Conservation (phyloP, 2,329 filamentous ascomycete species). For the Hymenoscyphus salicellus region DNA sequence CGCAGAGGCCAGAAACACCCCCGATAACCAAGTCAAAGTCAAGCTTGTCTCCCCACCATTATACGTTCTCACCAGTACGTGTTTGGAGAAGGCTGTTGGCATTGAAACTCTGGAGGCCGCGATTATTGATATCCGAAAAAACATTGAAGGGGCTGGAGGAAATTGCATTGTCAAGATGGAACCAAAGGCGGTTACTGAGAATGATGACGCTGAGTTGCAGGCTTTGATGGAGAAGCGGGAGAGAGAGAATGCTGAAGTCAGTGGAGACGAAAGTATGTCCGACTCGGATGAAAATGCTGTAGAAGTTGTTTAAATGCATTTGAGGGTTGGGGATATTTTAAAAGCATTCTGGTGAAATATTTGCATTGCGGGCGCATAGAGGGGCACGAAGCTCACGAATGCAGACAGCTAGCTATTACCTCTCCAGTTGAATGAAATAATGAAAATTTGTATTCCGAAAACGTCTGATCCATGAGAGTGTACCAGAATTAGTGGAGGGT, state of each 20-base stretch:
- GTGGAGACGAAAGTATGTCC: conserved; percentile 92
- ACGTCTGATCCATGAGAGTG: too few species aligned
- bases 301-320: conserved; percentile 44
- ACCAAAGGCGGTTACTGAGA: conserved; percentile 97
- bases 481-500: too few species aligned
- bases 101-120: conserved; percentile 83
- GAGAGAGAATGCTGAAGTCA: conserved; percentile 95
- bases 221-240: conserved; percentile 99
- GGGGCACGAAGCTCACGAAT: conserved; percentile 21
- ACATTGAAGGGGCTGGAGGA: conserved; percentile 75
- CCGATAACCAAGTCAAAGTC: conserved; percentile 94
- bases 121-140: conserved; percentile 79
- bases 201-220: conserved; percentile 93
- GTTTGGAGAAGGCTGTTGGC: conserved; percentile 85
- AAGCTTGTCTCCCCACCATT: conserved; percentile 96
- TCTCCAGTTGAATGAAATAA: conserved; percentile 1
- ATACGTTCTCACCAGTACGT: conserved; percentile 94
- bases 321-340: conserved; percentile 15
- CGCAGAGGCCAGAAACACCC: conserved; percentile 88
- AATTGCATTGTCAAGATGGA: conserved; percentile 93
- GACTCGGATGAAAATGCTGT: conserved; percentile 88
- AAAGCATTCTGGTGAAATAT: conserved; percentile 31
- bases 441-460: background rate
- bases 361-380: conserved; percentile 35
- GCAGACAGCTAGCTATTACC: conserved; percentile 6